Conservation (phyloP, 2,329 filamentous ascomycete genomes). For the Aspergillus sp. region DNA sequence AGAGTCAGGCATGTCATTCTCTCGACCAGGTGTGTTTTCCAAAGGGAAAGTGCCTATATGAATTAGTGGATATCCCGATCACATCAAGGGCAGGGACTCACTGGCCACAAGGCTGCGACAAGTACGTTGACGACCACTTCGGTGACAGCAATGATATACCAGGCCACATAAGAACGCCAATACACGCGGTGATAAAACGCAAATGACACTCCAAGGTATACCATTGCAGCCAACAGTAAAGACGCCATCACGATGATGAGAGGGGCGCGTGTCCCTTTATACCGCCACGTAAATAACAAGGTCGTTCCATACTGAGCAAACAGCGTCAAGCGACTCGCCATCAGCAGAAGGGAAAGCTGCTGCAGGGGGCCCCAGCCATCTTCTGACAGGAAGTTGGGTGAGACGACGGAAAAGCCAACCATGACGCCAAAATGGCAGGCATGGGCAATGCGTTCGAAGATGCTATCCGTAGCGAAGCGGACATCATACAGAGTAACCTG, state of each 20-base stretch:
- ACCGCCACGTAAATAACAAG: not conserved
- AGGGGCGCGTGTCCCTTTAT: not conserved
- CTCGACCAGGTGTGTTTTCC: not conserved
- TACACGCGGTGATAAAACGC: not conserved
- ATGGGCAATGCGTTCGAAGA: constrained; percentile 6
- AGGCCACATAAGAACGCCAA: not conserved
- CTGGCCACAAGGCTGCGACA: not conserved
- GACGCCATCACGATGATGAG: not conserved
- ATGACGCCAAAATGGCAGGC: constrained; percentile 8
- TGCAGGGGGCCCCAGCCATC: not conserved
- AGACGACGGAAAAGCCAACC: not conserved
- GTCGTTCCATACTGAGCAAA: not conserved
- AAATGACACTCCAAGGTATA: not conserved
- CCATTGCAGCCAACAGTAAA: not conserved
- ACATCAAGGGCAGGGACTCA: not conserved
- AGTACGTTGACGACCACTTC: not conserved
- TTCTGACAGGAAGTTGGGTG: not conserved
- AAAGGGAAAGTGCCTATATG: not conserved
- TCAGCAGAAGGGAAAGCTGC: not conserved
- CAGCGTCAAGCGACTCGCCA: not conserved
- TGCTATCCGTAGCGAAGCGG: constrained; percentile 6
- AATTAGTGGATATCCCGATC: not conserved
- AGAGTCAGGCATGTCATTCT: not conserved
- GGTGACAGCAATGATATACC: not conserved
- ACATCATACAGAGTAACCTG: not conserved